A percentile compares a stretch with the other conserved stretches of the same genome.
Evolutionary conservation across 1,284 basidiomycete species (phyloP).

Genomic region (Thecaphora frezii): DNA sequence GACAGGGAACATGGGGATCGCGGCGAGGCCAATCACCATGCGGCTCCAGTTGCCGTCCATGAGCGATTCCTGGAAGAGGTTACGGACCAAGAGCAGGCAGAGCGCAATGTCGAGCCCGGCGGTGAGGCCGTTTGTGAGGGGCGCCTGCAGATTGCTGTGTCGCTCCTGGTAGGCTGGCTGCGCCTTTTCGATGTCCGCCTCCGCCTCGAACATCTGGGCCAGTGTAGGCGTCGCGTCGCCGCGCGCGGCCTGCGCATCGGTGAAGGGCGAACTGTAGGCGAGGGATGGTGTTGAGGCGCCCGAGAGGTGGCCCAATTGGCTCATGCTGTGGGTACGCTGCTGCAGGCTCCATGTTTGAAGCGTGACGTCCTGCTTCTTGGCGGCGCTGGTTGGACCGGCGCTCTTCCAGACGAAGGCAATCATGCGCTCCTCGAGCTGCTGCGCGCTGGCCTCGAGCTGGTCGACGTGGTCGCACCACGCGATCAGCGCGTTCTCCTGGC

Average conservation of each 20-base stretch:
- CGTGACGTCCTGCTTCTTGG: slow-evolving; percentile 8
- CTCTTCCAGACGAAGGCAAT: slow-evolving; percentile 74
- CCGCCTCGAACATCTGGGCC: background rate
- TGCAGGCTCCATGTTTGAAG: background rate
- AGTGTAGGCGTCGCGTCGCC: background rate
- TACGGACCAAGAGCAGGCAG: slow-evolving; percentile 68
- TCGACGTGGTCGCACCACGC: slow-evolving; percentile 75
- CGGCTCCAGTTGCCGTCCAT: slow-evolving; percentile 70
- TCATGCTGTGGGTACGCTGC: slow-evolving; percentile 9
- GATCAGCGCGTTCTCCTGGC: slow-evolving; percentile 72
- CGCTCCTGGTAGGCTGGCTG: slow-evolving; percentile 28
- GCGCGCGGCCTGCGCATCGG: slow-evolving; percentile 11
- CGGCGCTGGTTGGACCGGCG: slow-evolving; percentile 6
- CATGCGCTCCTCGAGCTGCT: slow-evolving; percentile 73
- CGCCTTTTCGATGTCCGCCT: slow-evolving; percentile 22
- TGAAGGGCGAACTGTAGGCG: slow-evolving; percentile 11
- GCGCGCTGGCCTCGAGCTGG: slow-evolving; percentile 32
- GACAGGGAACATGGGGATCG: slow-evolving; percentile 70
- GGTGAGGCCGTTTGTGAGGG: slow-evolving; percentile 74
- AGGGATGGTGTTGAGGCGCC: slow-evolving; percentile 2
- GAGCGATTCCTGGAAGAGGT: slow-evolving; percentile 69
- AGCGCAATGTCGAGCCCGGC: slow-evolving; percentile 60
- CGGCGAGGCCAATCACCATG: slow-evolving; percentile 68
- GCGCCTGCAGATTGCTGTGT: slow-evolving; percentile 73
- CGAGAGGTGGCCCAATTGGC: slow-evolving; percentile 10